Percentiles rank a stretch among this genome's conserved stretches.
These are phyloP conservation scores for Eutypella sp. DNA, from an alignment of 2,329 filamentous ascomycete species.

Conservation along the genomic window DNA sequence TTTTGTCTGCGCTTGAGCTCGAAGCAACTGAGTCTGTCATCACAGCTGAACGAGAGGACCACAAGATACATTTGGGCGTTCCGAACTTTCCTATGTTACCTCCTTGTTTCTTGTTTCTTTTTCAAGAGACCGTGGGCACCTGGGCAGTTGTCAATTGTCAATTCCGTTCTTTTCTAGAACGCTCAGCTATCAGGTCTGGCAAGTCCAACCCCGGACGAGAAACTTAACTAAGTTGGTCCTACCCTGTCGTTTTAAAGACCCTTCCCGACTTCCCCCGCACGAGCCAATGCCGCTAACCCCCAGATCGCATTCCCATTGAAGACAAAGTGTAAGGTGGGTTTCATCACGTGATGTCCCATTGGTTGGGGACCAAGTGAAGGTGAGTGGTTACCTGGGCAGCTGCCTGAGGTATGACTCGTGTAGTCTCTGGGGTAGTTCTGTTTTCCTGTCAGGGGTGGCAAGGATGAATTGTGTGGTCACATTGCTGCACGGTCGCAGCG, in stretches of 20 bases:
- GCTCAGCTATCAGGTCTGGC: not conserved
- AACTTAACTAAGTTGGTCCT: not conserved
- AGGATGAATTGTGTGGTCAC: no score
- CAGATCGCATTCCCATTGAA: not conserved
- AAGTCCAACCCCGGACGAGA: not conserved
- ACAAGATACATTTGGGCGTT: conserved; percentile 2
- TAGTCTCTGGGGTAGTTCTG: not conserved
- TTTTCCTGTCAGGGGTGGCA: no score
- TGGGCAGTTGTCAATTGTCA: no score
- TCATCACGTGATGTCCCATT: not conserved
- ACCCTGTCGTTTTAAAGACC: not conserved
- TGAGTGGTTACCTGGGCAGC: not conserved
- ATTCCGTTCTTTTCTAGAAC: not conserved
- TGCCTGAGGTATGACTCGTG: not conserved
- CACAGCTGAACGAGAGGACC: conserved; percentile 12
- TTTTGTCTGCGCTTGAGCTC: conserved; percentile 15
- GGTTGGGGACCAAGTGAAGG: not conserved
- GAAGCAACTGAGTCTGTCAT: conserved; percentile 20
- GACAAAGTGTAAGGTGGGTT: not conserved
- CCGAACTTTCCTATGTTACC: no score
- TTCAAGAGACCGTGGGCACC: not conserved
- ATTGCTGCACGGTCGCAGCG: no score
- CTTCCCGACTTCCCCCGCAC: not conserved
- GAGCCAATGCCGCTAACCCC: not conserved
- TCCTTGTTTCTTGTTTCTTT: not conserved